A percentile compares a stretch with the other conserved stretches of the same genome.
Evolutionary conservation across 805 yeast genomes (phyloP).

Genomic region (Candida loeiensis): DNA sequence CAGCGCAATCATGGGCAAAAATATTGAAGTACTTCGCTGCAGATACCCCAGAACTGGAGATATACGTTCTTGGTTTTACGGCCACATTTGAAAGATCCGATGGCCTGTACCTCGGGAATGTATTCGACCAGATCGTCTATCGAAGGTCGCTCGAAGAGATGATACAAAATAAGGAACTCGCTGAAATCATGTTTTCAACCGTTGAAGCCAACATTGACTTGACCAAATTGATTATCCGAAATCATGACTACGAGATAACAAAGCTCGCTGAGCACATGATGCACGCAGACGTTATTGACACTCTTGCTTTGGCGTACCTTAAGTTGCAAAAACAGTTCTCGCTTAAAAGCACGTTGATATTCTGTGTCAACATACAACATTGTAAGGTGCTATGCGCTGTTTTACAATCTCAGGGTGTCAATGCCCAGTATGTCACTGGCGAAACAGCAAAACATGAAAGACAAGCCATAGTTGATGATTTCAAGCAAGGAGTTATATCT

Average conservation of each 20-base stretch:
- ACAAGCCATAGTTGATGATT: conserved; percentile 49
- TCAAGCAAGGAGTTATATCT: conserved; percentile 57
- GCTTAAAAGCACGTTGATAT: conserved; percentile 65
- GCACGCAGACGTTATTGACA: conserved; percentile 48
- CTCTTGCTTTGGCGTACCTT: conserved; percentile 53
- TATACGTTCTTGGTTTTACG: conserved; percentile 76
- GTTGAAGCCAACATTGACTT: conserved; percentile 49
- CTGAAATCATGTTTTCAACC: conserved; percentile 63
- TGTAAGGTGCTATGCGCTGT: conserved; percentile 49
- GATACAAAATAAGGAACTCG: conserved; percentile 66
- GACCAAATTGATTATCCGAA: conserved; percentile 22
- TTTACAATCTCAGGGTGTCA: conserved; percentile 58
- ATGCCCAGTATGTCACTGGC: conserved; percentile 71
- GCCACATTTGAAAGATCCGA: conserved; percentile 87
- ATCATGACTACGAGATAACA: conserved; percentile 53
- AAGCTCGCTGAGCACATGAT: conserved; percentile 56
- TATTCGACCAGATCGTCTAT: conserved; percentile 71
- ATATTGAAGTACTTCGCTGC: conserved; percentile 61
- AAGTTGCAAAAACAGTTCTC: conserved; percentile 28
- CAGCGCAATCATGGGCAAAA: conserved; percentile 61
- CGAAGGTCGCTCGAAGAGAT: conserved; percentile 62
- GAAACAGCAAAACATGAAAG: conserved; percentile 54
- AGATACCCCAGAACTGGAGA: conserved; percentile 31
- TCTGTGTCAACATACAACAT: conserved; percentile 74
- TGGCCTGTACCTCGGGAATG: conserved; percentile 50